Base-by-base conservation (phyloP, 2,329 filamentous ascomycete species). In the Colletotrichum coccodes region DNA sequence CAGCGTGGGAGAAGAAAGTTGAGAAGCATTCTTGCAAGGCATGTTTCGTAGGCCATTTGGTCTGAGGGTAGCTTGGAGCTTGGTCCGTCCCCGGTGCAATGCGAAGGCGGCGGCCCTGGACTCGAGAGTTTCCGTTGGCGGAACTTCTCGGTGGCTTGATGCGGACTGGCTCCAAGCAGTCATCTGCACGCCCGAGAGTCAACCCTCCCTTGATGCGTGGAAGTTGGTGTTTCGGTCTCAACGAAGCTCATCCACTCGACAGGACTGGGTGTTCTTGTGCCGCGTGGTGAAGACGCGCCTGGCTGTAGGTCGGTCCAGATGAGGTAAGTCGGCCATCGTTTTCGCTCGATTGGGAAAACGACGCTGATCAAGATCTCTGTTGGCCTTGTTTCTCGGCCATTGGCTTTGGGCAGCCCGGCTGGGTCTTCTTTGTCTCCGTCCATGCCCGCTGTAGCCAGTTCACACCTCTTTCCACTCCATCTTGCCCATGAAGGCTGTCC, bases 381-480 rank as follows among this genome's bases (percentile, higher is more conserved):
- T 38, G 18, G 9, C 42, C 40, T 42, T 56, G 23, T 40, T 40
- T 14, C 21, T 40, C 21, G 3, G 34, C 14, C 8, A 11, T 34
- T 52, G n/a, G 34, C 11, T 60, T 60, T 11, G n/a, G 3, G 46
- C 54, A 47, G 54, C 28, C 26, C 32, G 36, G 36, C 59, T 12
- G 28, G 42, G 28, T 7, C 34, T 60, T 64, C 44, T 60, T 64
- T 60, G 62, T 60, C n/a, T 52, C 61, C 54, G n/a, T 60, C 46
- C 16, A 21, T 56, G 21, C 50, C n/a, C n/a, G 38, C 11, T 30
- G 18, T 26, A 12, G 9, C 42, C 18, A 34, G 32, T 32, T n/a
- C 21, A 6, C 30, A 30, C 2, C 18, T 40, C 16, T 42, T 21
- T 34, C 11, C 16, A 21, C 46, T 23, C 28, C 28, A 21, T 23